Base-by-base conservation (phyloP, 345 rosid species). In the Syzygium jambos region DNA sequence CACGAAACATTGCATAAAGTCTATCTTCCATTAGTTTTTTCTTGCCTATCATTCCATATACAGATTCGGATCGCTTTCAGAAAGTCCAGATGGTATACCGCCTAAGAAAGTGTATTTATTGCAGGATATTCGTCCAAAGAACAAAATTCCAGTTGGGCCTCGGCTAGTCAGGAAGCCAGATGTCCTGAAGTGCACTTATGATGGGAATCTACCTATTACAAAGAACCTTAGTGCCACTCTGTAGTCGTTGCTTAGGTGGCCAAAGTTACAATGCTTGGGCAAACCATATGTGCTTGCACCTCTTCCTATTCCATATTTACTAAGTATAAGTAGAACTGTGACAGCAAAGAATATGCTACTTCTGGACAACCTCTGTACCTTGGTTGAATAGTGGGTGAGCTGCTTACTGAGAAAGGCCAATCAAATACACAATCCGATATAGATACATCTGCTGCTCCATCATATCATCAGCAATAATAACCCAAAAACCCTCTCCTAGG, bases 121-220 rank as follows among this genome's bases (percentile, higher is more conserved):
- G 82, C 95, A 98, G 98, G 98, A 95, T 86, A 94, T 98, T 89
- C 90, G 95, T 78, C 99, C 97, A 9, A 95, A 94, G 89, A 55
- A 90, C 88, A 94, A 94, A 90, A 93, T 94, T 82, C 96, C 95
- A 3, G 30, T 89, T 7, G 97, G 98, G 56, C 96, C 98, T 7
- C 89, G 92, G 85, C 51, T 95, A 21, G 90, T 93, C 87, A 93
- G 91, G 90, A 95, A 89, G 85, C 96, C 97, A 77, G 99, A 96
- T 51, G 96, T 95, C 85, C 87, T 96, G 12, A 94, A 92, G 91
- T 93, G 96, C 91, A 92, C 93, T 54, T 96, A 94, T 41, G 98
- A 94, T 91, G 98, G 97, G 52, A 94, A 86, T 86, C 92, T 96
- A 88, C 96, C 96, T 29, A 89, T 90, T 59, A 97, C 98, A 25